Conservation (phyloP, 1,139 yeast species). For the Magnusiomyces sp. region DNA sequence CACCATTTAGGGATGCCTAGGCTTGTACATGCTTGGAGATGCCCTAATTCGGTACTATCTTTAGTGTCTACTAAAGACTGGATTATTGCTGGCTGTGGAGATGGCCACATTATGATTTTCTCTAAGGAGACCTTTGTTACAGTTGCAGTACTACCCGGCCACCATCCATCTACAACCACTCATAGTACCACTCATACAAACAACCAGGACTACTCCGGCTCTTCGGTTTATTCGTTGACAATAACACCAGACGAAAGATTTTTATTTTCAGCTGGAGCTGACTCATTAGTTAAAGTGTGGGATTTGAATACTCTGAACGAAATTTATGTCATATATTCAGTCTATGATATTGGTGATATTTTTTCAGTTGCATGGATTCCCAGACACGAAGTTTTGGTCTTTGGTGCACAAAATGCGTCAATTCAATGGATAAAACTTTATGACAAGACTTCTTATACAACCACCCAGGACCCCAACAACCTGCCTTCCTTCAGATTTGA, state of each 20-base stretch:
- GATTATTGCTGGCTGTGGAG: slow-evolving; percentile 89
- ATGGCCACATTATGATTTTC: slow-evolving; percentile 67
- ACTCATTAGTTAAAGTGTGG: slow-evolving; percentile 84
- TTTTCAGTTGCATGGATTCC: slow-evolving; percentile 74
- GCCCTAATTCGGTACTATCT: slow-evolving; percentile 66
- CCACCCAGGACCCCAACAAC: slow-evolving; percentile 34
- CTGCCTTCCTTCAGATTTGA: slow-evolving; percentile 79
- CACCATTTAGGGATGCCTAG: slow-evolving; percentile 12
- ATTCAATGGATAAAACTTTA: slow-evolving; percentile 57
- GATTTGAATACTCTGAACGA: slow-evolving; percentile 37
- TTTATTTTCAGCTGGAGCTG: slow-evolving; percentile 82
- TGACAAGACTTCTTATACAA: slow-evolving; percentile 27
- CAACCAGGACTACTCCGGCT: slow-evolving; percentile 5
- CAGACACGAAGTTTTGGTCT: slow-evolving; percentile 50
- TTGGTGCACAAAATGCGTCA: slow-evolving; percentile 91
- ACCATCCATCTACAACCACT: slow-evolving; percentile 23
- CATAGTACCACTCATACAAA: neutral
- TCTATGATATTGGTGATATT: slow-evolving; percentile 87
- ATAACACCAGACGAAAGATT: slow-evolving; percentile 50
- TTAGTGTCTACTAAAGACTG: slow-evolving; percentile 55
- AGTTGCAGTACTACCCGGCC: slow-evolving; percentile 42
- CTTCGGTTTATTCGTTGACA: slow-evolving; percentile 51
- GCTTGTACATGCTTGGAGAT: slow-evolving; percentile 68
- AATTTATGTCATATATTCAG: slow-evolving; percentile 66
- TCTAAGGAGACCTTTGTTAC: slow-evolving; percentile 59